Evolutionary conservation across 1,139 yeast species (phyloP).

Genomic region (Debaryomyces coudertii): DNA sequence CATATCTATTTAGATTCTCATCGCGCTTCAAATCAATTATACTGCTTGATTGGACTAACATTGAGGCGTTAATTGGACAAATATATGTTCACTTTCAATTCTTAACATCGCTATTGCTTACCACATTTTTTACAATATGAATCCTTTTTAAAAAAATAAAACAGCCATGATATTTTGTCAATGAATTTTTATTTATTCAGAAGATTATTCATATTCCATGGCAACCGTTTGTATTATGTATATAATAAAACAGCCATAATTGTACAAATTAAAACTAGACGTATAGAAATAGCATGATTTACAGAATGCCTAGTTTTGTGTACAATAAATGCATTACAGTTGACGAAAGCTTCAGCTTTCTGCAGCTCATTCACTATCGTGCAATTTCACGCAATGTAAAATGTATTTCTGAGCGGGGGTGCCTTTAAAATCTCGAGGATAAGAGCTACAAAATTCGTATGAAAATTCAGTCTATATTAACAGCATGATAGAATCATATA

Average conservation of each 20-base stretch:
- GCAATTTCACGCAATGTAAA: too few species aligned
- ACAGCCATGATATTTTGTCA: background rate
- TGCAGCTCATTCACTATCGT: too few species aligned
- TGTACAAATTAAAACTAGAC: background rate
- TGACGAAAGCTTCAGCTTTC: too few species aligned
- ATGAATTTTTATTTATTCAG: background rate
- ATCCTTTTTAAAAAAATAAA: background rate
- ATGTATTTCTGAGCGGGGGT: too few species aligned
- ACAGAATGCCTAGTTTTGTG: too few species aligned
- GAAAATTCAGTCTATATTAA: constrained; percentile 1
- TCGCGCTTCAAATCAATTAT: too few species aligned
- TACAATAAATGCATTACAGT: background rate
- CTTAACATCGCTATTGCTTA: background rate
- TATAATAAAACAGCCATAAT: background rate
- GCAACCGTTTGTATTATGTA: background rate
- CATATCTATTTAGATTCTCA: too few species aligned
- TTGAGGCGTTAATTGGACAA: too few species aligned
- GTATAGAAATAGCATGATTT: background rate
- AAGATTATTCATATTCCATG: background rate
- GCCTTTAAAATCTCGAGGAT: background rate
- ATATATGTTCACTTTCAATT: background rate
- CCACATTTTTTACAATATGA: background rate
- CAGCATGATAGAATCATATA: background rate
- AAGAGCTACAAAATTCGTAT: background rate
- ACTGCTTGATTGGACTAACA: too few species aligned